Conservation (phyloP, 768 basidiomycete species). For the Kwoniella bestiolae region DNA sequence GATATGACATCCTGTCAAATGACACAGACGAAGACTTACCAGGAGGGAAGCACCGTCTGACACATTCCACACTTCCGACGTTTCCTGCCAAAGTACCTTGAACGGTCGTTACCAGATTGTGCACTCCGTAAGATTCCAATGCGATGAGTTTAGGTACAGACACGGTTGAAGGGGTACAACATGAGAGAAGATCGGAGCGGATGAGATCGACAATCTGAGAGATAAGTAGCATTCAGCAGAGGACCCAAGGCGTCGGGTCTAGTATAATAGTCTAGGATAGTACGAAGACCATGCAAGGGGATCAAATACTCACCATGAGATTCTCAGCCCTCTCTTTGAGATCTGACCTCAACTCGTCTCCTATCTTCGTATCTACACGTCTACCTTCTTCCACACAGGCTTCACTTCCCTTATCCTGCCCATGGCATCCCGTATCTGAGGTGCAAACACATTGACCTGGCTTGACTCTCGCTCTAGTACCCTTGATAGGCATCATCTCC, state of each 20-base stretch:
- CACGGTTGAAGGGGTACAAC: conserved; percentile 75
- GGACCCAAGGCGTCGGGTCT: background rate
- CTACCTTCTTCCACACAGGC: conserved; percentile 52
- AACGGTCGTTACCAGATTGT: conserved; percentile 93
- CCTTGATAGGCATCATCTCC: conserved; percentile 93
- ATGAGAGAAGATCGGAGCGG: conserved; percentile 84
- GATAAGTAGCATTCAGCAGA: background rate
- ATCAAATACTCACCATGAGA: conserved; percentile 66
- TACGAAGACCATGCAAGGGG: too few species aligned
- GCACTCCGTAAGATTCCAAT: conserved; percentile 92
- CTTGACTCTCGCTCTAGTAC: conserved; percentile 68
- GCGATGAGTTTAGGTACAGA: conserved; percentile 80
- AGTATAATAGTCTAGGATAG: too few species aligned
- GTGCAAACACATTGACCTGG: conserved; percentile 51
- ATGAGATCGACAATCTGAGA: conserved; percentile 85
- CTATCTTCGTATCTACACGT: conserved; percentile 39
- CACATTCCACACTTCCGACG: conserved; percentile 72
- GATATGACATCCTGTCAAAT: too few species aligned
- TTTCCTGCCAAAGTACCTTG: conserved; percentile 66
- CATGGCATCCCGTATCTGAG: conserved; percentile 70
- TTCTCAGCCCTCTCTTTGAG: conserved; percentile 94
- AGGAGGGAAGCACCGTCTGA: conserved; percentile 80
- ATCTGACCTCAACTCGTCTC: conserved; percentile 55
- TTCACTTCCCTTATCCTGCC: conserved; percentile 61
- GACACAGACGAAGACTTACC: too few species aligned